phyloP scores from a whole-genome alignment of 768 basidiomycete species.

The Rickenella mellea region DNA sequence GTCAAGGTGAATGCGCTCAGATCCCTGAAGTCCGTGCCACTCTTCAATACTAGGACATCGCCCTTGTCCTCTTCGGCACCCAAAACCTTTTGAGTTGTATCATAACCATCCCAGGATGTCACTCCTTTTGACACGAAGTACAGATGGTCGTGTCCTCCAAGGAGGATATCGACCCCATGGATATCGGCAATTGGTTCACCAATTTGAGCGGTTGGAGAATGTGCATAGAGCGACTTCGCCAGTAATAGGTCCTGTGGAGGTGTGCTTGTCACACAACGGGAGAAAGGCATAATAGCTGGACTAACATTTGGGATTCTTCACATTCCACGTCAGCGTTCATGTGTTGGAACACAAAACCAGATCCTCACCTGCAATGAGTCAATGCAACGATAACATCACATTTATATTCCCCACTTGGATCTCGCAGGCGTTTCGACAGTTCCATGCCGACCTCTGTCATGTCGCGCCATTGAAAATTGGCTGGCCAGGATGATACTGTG shows the following conservation, averaged over 20 bases:
- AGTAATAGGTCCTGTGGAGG: constrained; percentile 52
- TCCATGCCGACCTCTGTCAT: constrained; percentile 68
- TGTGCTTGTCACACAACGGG: not conserved
- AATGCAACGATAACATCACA: constrained; percentile 83
- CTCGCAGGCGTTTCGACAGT: constrained; percentile 65
- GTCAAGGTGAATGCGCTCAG: constrained; percentile 66
- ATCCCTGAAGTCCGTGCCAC: constrained; percentile 85
- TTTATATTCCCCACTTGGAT: constrained; percentile 53
- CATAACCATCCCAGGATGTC: constrained; percentile 56
- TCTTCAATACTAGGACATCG: constrained; percentile 69
- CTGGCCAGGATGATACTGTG: constrained; percentile 81
- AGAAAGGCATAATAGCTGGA: not conserved
- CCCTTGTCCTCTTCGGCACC: constrained; percentile 69
- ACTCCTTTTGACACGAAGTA: constrained; percentile 67
- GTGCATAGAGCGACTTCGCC: constrained; percentile 55
- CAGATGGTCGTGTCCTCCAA: constrained; percentile 87
- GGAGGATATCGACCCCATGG: constrained; percentile 76
- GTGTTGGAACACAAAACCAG: not conserved
- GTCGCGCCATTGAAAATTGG: constrained; percentile 63
- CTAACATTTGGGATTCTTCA: constrained; percentile 41
- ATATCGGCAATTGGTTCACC: constrained; percentile 29
- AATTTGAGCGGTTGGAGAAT: constrained; percentile 45
- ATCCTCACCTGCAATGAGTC: constrained; percentile 65
- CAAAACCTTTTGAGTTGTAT: constrained; percentile 38
- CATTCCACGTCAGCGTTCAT: not conserved